phyloP scores from a whole-genome alignment of 805 yeast genomes.

The Zygosaccharomyces bisporus region DNA sequence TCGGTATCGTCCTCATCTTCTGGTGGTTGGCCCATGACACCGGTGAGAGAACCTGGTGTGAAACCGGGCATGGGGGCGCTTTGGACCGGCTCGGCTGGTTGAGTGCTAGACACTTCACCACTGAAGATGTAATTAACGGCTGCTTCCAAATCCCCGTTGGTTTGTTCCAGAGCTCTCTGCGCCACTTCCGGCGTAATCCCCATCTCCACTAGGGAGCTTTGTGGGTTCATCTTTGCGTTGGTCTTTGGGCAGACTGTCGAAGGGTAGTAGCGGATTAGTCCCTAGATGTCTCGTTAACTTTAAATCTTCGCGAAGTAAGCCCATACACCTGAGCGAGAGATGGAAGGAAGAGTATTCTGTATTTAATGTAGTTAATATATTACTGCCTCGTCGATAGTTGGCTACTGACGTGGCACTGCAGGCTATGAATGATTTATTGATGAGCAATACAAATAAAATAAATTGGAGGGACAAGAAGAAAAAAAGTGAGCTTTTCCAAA shows the following conservation, averaged over 20 bases:
- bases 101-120: conserved; percentile 15
- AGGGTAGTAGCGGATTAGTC: background rate
- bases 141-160: conserved; percentile 54
- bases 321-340: background rate
- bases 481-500: too few relatives aligned
- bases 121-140: conserved; percentile 47
- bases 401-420: too few relatives aligned
- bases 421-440: too few relatives aligned
- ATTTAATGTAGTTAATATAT: background rate
- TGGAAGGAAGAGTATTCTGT: too few relatives aligned
- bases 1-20: conserved; percentile 1
- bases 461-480: too few relatives aligned
- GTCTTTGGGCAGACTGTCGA: background rate
- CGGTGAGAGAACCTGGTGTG: conserved; percentile 2
- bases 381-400: too few relatives aligned
- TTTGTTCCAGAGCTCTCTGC: conserved; percentile 54
- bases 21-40: background rate
- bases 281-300: background rate
- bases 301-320: background rate
- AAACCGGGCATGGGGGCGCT: conserved; percentile 6
- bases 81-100: background rate
- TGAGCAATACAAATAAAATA: too few relatives aligned
- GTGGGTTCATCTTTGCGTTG: conserved; percentile 31
- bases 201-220: conserved; percentile 57
- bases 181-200: conserved; percentile 65